Base-by-base conservation (phyloP, 139 green algal genomes). In the Coelastrella sp. region DNA sequence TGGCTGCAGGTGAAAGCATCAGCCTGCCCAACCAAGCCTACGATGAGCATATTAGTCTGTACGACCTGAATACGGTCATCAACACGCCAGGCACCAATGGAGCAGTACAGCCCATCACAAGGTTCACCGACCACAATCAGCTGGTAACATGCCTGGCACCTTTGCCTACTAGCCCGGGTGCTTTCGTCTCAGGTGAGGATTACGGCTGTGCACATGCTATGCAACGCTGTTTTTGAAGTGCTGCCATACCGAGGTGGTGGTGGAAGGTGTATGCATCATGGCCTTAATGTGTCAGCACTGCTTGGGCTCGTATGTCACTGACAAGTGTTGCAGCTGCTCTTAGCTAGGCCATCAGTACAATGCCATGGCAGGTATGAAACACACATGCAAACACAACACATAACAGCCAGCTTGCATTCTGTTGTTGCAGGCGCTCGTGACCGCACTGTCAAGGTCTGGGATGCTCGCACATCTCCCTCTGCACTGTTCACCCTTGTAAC, bases 361-460 rank as follows among this genome's bases (percentile, higher is more conserved):
- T n/a, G n/a, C n/a, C n/a, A n/a, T n/a, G n/a, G n/a, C n/a, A n/a
- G 59, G 25, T 30, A 15, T 67, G 21, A 30, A 32, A 19, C 21
- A 34, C 1, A 15, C 59, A 30, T 67, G 59, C 59, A 32, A 67
- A 7, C 1, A 30, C 19, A 11, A 67, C 13, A 67, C 25, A 32
- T n/a, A 34, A 2, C 25, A 32, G 21, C 59, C 23, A 35, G 59
- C 21, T 34, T 32, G 23, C 32, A 11, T 40, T 25, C 7, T 11
- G 9, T 11, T 72, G 19, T 75, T 75, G 21, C 71, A 81, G 73
- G 73, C 15, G 45, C 73, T 13, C 73, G 73, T 1, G 73, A 81
- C 73, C 67, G 38, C 50, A 81, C 73, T 21, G 73, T 81, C 19
- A 81, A 81, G 73, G 15, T 81, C 15, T 81, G 73, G 73, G 73